A percentile compares a stretch with the other conserved stretches of the same genome.
Evolutionary conservation across 352 stramenopile genomes (phyloP).

Genomic region (Peronospora destructor): DNA sequence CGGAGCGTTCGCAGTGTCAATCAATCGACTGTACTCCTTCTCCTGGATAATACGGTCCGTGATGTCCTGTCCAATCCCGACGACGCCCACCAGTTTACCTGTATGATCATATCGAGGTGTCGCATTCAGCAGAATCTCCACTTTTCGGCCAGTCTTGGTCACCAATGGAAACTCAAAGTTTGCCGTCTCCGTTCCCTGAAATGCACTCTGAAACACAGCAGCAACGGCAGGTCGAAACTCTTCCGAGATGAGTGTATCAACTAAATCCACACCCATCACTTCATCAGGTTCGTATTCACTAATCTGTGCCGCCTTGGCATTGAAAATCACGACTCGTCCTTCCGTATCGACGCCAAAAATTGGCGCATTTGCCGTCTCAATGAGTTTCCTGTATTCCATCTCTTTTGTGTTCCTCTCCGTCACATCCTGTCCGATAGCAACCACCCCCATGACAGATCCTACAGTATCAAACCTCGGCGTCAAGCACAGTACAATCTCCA

Average conservation of each 20-base stretch:
- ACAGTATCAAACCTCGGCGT: conserved; percentile 44
- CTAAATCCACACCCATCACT: conserved; percentile 74
- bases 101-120: conserved; percentile 44
- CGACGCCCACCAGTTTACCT: conserved; percentile 43
- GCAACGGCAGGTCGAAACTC: conserved; percentile 40
- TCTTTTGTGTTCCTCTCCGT: conserved; percentile 66
- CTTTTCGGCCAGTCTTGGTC: conserved; percentile 47
- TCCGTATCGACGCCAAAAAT: conserved; percentile 76
- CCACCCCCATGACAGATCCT: conserved; percentile 38
- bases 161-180: conserved; percentile 56
- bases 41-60: conserved; percentile 57
- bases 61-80: conserved; percentile 56
- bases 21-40: conserved; percentile 56
- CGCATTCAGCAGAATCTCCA: conserved; percentile 48
- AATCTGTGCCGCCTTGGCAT: conserved; percentile 65
- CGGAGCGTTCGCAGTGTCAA: conserved; percentile 61
- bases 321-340: conserved; percentile 65
- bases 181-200: conserved; percentile 42
- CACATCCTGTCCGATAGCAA: conserved; percentile 62
- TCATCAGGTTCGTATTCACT: conserved; percentile 79
- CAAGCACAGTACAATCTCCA: conserved; percentile 52
- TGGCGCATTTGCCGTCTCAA: conserved; percentile 87
- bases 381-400: conserved; percentile 68
- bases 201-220: conserved; percentile 45
- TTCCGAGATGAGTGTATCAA: conserved; percentile 65